Percentiles rank a stretch among this genome's conserved stretches.
These are phyloP conservation scores for Sporothrix humicola DNA, from an alignment of 2,329 filamentous ascomycete genomes.

Conservation along the genomic window DNA sequence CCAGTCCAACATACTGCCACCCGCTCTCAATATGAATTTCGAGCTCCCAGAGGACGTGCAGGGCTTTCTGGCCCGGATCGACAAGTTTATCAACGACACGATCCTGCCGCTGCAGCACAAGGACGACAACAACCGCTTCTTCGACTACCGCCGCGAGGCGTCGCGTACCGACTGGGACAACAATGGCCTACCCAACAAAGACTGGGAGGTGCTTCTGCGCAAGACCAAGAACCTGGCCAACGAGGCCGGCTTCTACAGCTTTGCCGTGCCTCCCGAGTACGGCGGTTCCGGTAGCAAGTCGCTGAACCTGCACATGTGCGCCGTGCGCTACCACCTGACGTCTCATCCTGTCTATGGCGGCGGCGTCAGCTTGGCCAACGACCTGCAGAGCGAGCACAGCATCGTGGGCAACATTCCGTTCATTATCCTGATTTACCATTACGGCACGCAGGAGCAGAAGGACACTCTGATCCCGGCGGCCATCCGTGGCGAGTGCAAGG, in stretches of 20 bases:
- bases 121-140: background rate
- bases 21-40: too few relatives aligned
- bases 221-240: background rate
- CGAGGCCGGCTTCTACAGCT: background rate
- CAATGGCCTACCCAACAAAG: background rate
- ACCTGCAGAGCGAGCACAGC: slow-evolving; percentile 5
- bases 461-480: background rate
- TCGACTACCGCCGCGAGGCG: background rate
- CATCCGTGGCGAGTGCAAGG: background rate
- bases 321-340: background rate
- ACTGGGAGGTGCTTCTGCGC: background rate
- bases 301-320: slow-evolving; percentile 2
- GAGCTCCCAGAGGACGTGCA: background rate
- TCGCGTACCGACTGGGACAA: background rate
- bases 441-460: background rate
- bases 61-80: background rate
- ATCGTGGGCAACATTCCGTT: slow-evolving; percentile 9
- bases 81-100: background rate
- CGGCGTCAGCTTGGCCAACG: slow-evolving; percentile 3
- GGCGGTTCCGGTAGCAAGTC: background rate
- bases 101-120: background rate
- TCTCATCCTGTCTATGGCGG: background rate
- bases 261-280: background rate
- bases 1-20: background rate
- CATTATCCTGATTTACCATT: background rate